Conservation (phyloP, 345 rosid species). For the Noccaea caerulescens region DNA sequence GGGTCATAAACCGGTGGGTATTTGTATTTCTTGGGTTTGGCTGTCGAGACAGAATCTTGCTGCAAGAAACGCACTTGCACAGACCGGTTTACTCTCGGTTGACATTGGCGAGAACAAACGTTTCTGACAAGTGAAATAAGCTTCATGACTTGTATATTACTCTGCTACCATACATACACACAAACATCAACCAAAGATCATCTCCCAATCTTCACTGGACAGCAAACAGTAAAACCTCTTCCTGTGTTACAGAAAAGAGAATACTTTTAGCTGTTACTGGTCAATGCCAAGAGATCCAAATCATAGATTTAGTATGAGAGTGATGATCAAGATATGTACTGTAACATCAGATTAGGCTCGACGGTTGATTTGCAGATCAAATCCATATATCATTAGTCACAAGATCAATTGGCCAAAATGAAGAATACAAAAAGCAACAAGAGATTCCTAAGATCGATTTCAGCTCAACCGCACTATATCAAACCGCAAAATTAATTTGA, state of each 20-base stretch:
- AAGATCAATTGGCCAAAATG: constrained; percentile 15
- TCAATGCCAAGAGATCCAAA: neutral
- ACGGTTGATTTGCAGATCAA: constrained; percentile 11
- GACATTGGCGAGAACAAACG: constrained; percentile 32
- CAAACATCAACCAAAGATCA: constrained; percentile 29
- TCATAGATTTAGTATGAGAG: neutral
- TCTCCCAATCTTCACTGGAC: neutral
- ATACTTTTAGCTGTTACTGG: neutral
- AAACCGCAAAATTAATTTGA: neutral
- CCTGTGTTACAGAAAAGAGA: constrained; percentile 33
- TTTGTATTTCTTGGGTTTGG: constrained; percentile 43
- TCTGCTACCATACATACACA: constrained; percentile 30
- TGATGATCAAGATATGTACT: neutral
- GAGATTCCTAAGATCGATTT: constrained; percentile 17
- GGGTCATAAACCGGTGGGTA: constrained; percentile 47
- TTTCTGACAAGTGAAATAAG: constrained; percentile 38
- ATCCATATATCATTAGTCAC: neutral
- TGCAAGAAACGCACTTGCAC: constrained; percentile 43
- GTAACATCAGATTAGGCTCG: constrained; percentile 11
- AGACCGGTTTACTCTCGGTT: constrained; percentile 15
- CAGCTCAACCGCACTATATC: constrained; percentile 1
- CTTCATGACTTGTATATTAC: constrained; percentile 41
- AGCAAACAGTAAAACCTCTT: neutral
- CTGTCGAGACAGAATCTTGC: constrained; percentile 39
- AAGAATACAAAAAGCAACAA: constrained; percentile 5